Conservation (phyloP, 305 asterid genomes). For the Andrographis paniculata region DNA sequence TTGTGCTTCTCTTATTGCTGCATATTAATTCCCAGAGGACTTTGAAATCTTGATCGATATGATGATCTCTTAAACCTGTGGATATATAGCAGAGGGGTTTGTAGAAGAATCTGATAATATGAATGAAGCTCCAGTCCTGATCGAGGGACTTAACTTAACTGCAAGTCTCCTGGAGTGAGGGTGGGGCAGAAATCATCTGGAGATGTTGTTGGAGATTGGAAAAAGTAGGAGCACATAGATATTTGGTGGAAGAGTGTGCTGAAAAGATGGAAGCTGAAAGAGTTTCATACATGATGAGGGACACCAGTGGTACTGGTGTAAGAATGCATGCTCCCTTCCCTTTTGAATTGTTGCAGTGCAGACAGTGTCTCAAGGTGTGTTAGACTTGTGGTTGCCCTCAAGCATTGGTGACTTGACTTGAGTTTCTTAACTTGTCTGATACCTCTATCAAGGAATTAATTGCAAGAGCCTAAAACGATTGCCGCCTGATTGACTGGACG, state of each 20-base stretch:
- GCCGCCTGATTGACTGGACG: no score
- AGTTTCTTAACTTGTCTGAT: conserved; percentile 18
- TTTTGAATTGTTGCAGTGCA: conserved; percentile 11
- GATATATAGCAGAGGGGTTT: no score
- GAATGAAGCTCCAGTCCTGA: no score
- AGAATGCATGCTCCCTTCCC: conserved; percentile 15
- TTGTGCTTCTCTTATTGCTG: no score
- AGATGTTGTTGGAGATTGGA: conserved; percentile 18
- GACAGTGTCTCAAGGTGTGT: conserved; percentile 9
- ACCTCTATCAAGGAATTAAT: conserved; percentile 19
- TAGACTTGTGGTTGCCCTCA: conserved; percentile 21
- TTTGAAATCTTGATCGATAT: no score
- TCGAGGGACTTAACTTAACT: no score
- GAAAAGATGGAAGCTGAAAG: conserved; percentile 15
- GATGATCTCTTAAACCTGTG: no score
- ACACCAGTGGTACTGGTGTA: conserved; percentile 17
- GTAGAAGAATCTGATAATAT: no score
- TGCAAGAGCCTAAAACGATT: no score
- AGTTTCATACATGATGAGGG: conserved; percentile 14
- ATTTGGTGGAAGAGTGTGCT: conserved; percentile 6
- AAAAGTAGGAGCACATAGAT: conserved; percentile 8
- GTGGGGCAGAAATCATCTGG: no score
- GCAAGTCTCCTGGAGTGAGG: no score
- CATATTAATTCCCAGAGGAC: no score
- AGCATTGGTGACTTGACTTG: conserved; percentile 11